Evolutionary conservation across 2,329 filamentous ascomycete genomes (phyloP), one percentile per base, ranked within the genome.

Genomic region (Chaetothyriales sp.): DNA sequence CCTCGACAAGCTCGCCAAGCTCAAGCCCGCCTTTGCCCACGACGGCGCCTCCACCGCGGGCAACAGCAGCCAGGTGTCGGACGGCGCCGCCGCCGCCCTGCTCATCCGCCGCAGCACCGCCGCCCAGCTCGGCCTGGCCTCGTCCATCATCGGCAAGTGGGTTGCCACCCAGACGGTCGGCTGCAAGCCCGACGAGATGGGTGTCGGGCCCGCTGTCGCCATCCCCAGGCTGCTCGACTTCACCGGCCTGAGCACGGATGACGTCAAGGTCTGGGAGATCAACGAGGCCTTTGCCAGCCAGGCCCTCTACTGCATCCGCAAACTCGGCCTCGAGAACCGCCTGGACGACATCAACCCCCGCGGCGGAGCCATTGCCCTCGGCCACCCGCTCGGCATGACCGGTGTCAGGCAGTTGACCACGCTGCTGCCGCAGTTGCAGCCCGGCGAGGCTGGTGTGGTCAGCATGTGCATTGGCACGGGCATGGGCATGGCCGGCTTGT

Each of bases 291-390:
- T 82, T 64, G 79, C 78, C 3, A 76, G 72, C 47, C 79, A 81
- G 62, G 76, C 78, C 42, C 62, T 82, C 49, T 77, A 94, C 68
- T 89, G 83, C 60, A 69, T 90, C 45, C 72, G 86, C 53, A 76
- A 79, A 61, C 57, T 73, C 19, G 61, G 78, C 62, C 58, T 80
- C 70, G 75, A 81, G 59, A 68, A 77, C 50, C 20, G 26, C 2
- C 36, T 50, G 12, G 78, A 78, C 6, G 82, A 77, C 68, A 84
- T 95, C 18, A 96, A 96, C 68, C 87, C 87, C 0, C 88, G 93
- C 61, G 90, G 90, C 54, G 89, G 90, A 28, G 90, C 89, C 2
- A 95, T 95, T 66, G 89, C 90, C n/a, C 70, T 95, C 20, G 90
- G 90, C 1, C 90, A 95, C 66, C 89, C 89, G 5, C 75, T 95